Evolutionary conservation across 2,329 filamentous ascomycete genomes (phyloP), one percentile per base, ranked within the genome.

Genomic region (Penicillium sp.): DNA sequence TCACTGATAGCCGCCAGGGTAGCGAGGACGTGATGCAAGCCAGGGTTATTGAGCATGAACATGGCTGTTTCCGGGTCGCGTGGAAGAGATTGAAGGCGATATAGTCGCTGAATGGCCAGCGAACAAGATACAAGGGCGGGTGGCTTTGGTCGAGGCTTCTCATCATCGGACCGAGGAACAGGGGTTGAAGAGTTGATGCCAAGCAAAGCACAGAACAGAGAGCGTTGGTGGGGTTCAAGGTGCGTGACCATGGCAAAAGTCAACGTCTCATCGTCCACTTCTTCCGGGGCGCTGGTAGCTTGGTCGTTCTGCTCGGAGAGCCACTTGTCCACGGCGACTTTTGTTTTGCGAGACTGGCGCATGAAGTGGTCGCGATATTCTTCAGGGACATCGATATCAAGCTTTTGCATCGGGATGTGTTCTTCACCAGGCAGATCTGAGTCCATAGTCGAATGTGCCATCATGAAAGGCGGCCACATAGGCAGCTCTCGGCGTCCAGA

Each of bases 191-290:
- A 76, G 24, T 79, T 73, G 16, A 84, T 81, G 42, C 81, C 84
- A 39, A 96, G 78, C 13, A 97, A 76, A 9, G 90, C 87, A 62
- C 90, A 92, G 74, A 95, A 96, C 44, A 88, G 82, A 0, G 88
- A 88, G 18, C 90, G 83, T 60, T 95, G 85, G 38, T 88, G 82
- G 2, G 84, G 76, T 46, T 88, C 84, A 11, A 97, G 80, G 65
- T 90, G 92, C 9, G 92, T 97, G 53, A 96, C 78, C 70, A 97
- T 95, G 48, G 92, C 92, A 73, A 97, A 96, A 2, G 88, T 88
- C 31, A 97, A 76, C 0, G 92, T 97, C 73, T 96, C 92, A 56
- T 96, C 92, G 63, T 96, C 92, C 5, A 96, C 88, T 52, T 96
- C 92, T 55, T 92, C 87, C 0, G 91, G 91, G 1, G 90, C 86